Conservation (phyloP, 805 yeast genomes). For the Cyberlindnera misumaiensis region DNA sequence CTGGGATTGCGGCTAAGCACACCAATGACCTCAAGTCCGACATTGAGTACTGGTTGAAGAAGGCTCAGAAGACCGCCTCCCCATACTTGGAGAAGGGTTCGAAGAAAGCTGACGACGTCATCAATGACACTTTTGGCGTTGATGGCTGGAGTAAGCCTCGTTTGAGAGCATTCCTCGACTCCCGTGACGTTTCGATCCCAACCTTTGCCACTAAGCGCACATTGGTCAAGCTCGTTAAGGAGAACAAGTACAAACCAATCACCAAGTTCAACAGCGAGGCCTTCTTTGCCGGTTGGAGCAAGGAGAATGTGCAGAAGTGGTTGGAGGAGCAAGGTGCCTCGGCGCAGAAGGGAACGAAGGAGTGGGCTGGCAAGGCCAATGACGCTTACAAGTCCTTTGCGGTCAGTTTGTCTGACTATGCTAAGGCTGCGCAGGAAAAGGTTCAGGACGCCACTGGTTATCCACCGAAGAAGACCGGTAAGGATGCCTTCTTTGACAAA, state of each 20-base stretch:
- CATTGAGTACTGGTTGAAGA: slow-evolving; percentile 30
- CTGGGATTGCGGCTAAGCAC: slow-evolving; percentile 29
- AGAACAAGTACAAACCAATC: slow-evolving; percentile 31
- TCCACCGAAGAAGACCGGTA: slow-evolving; percentile 5
- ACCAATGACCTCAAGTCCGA: slow-evolving; percentile 32
- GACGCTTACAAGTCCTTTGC: slow-evolving; percentile 18
- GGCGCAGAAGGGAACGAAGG: slow-evolving; percentile 17
- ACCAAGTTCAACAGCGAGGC: slow-evolving; percentile 23
- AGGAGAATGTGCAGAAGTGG: slow-evolving; percentile 35
- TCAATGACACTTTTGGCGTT: slow-evolving; percentile 41
- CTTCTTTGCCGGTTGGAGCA: slow-evolving; percentile 33
- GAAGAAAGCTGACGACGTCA: slow-evolving; percentile 27
- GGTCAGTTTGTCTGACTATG: slow-evolving; percentile 8
- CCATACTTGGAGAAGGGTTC: slow-evolving; percentile 31
- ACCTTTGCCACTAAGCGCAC: slow-evolving; percentile 33
- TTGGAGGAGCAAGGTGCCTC: slow-evolving; percentile 25
- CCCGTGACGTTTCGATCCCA: slow-evolving; percentile 35
- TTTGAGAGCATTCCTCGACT: slow-evolving; percentile 33
- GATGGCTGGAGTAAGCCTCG: slow-evolving; percentile 42
- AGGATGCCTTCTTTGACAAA: slow-evolving; percentile 27
- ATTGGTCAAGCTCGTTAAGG: slow-evolving; percentile 33
- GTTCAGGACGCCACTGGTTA: slow-evolving; percentile 8
- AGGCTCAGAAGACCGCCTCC: slow-evolving; percentile 24
- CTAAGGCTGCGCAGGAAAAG: slow-evolving; percentile 12
- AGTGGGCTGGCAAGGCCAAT: slow-evolving; percentile 18